A percentile compares a stretch with the other conserved stretches of the same genome.
Evolutionary conservation across 2,329 filamentous ascomycete species (phyloP).

Genomic region (Nemania abortiva): DNA sequence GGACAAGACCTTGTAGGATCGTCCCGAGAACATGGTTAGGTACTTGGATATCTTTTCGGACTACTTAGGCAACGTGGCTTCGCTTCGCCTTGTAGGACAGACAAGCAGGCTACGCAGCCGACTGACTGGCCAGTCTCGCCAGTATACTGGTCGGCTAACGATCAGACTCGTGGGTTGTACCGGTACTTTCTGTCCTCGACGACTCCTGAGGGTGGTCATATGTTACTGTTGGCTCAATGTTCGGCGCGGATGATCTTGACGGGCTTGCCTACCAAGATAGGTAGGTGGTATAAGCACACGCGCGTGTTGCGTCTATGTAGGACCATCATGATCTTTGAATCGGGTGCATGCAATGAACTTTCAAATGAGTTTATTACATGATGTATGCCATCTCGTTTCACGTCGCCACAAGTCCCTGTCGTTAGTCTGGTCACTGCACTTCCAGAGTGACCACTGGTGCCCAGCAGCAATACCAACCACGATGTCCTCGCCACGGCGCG

Average conservation of each 20-base stretch:
- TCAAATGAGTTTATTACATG: conserved; percentile 4
- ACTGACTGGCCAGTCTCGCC: neutral
- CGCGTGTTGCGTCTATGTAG: conserved; percentile 8
- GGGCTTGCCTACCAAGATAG: conserved; percentile 6
- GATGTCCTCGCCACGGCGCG: neutral
- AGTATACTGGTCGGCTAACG: neutral
- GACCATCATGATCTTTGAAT: conserved; percentile 18
- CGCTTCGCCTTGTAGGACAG: neutral
- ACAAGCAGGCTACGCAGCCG: neutral
- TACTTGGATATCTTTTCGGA: neutral
- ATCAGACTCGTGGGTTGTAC: conserved; percentile 1
- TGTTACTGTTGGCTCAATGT: conserved; percentile 4
- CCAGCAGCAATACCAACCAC: neutral
- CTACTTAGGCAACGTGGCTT: neutral
- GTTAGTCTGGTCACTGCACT: neutral
- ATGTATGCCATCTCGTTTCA: conserved; percentile 13
- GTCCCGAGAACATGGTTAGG: neutral
- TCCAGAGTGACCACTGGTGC: neutral
- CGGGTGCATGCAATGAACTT: conserved; percentile 17
- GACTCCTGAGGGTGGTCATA: neutral
- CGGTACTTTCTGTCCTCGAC: conserved; percentile 9
- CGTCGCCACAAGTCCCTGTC: neutral
- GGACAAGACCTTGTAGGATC: neutral
- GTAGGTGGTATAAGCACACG: conserved; percentile 26
- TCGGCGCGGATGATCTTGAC: neutral